A percentile compares a stretch with the other conserved stretches of the same genome.
Evolutionary conservation across 1,139 yeast species (phyloP).

Genomic region (Yamadazyma jaroonii): DNA sequence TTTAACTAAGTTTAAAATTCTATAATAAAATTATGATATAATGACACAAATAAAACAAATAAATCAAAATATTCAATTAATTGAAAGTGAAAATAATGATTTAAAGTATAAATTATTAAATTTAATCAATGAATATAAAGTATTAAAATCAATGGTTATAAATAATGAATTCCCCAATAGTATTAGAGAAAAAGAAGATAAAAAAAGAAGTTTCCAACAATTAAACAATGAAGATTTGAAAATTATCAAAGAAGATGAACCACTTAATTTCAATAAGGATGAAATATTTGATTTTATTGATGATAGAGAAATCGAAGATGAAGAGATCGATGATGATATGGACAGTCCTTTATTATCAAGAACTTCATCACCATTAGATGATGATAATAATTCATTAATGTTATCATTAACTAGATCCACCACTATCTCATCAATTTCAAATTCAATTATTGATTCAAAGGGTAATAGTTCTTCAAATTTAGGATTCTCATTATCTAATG

Average conservation of each 20-base stretch:
- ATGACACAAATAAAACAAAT: conserved; percentile 6
- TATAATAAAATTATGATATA: conserved; percentile 4
- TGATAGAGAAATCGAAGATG: conserved; percentile 18
- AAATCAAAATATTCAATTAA: conserved; percentile 22
- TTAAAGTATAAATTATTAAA: conserved; percentile 36
- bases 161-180: conserved; percentile 5
- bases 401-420: conserved; percentile 42
- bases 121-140: conserved; percentile 43
- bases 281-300: conserved; percentile 13
- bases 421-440: conserved; percentile 32
- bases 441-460: conserved; percentile 8
- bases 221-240: conserved; percentile 15
- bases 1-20: background rate
- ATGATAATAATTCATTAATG: conserved; percentile 38
- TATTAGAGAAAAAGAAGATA: conserved; percentile 8
- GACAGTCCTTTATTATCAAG: conserved; percentile 35
- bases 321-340: conserved; percentile 20
- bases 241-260: conserved; percentile 7
- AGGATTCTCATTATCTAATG: background rate
- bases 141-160: conserved; percentile 31
- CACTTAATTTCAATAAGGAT: conserved; percentile 10
- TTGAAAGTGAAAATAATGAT: conserved; percentile 35
- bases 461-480: background rate
- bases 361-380: conserved; percentile 41
- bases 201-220: conserved; percentile 32